Base-by-base conservation (phyloP, 371 early-diverging fungal species). In the Circinella minor region DNA sequence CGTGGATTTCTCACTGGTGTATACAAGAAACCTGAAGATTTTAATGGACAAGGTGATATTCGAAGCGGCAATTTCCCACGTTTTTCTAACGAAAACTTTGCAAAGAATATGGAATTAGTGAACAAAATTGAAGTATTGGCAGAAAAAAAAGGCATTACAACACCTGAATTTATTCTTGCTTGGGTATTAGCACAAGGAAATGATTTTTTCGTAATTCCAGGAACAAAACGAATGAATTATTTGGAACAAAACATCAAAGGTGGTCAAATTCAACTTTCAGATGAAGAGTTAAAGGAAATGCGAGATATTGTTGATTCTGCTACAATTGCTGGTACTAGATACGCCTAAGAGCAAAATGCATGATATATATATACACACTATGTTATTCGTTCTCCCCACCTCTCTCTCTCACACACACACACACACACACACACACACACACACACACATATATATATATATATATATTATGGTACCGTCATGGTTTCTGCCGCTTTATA, bases 1-100 rank as follows among this genome's bases (percentile, higher is more conserved):
- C 81, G 88, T 47, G 91, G 90, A 4, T 85, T 91, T 48, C 71
- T 89, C 49, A 85, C 88, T 8, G 88, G 89, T 39, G 63, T 63
- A 3, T 74, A 82, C 66, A 51, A 51, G 78, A 78, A 63, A 10
- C 71, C 79, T 43, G 83, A 84, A n/a, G 87, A 88, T 46, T 66
- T 89, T 18, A 27, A 27, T 27, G 77, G 68, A 17, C 70, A 64
- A 9, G 71, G 74, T 39, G 89, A 89, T 68, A 80, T 69, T 70
- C 83, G 91, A 46, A 70, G 8, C 1, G 70, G 73, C 8, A 51
- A 51, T 49, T 73, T 76, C 36, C 88, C 89, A 9, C 84, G 87
- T 46, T 89, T 86, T 72, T 60, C 73, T 57, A 73, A 74, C 5
- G 87, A 87, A 36, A 80, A 82, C 71, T 81, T 89, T 66, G 61